These are phyloP conservation scores for Geum urbanum DNA, from an alignment of 306 rosid species.

Conservation along the genomic window DNA sequence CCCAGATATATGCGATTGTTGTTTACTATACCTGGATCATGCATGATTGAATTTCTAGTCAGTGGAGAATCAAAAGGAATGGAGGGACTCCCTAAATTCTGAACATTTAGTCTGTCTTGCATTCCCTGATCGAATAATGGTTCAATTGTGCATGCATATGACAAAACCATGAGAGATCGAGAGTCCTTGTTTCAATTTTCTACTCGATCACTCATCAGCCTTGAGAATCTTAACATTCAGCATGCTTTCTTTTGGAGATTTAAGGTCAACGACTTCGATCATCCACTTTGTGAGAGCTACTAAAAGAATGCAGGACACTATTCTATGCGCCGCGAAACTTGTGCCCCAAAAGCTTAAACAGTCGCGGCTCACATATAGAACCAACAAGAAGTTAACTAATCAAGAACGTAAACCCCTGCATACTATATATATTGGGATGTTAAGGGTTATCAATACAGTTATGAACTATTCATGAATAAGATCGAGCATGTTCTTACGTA, in stretches of 20 bases:
- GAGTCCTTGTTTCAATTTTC: slow-evolving; percentile 18
- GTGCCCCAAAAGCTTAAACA: not conserved
- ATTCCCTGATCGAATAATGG: slow-evolving; percentile 15
- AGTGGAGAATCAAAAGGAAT: slow-evolving; percentile 45
- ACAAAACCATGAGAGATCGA: slow-evolving; percentile 17
- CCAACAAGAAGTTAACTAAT: too few relatives aligned
- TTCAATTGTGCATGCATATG: slow-evolving; percentile 35
- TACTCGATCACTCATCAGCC: slow-evolving; percentile 26
- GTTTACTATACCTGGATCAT: slow-evolving; percentile 21
- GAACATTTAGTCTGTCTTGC: slow-evolving; percentile 36
- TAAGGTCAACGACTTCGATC: slow-evolving; percentile 26
- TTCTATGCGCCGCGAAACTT: not conserved
- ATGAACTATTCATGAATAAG: too few relatives aligned
- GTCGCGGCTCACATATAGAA: not conserved
- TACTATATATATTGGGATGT: too few relatives aligned
- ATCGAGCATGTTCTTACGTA: too few relatives aligned
- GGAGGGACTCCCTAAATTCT: slow-evolving; percentile 30
- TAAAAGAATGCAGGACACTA: not conserved
- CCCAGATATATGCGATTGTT: slow-evolving; percentile 41
- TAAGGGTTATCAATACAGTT: too few relatives aligned
- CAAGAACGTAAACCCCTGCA: too few relatives aligned
- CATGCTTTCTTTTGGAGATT: slow-evolving; percentile 26
- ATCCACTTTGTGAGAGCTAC: slow-evolving; percentile 21
- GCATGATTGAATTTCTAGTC: slow-evolving; percentile 43
- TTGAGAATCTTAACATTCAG: slow-evolving; percentile 1